Evolutionary conservation across 2,329 filamentous ascomycete genomes (phyloP).

Genomic region (Lecanicillium sp.): DNA sequence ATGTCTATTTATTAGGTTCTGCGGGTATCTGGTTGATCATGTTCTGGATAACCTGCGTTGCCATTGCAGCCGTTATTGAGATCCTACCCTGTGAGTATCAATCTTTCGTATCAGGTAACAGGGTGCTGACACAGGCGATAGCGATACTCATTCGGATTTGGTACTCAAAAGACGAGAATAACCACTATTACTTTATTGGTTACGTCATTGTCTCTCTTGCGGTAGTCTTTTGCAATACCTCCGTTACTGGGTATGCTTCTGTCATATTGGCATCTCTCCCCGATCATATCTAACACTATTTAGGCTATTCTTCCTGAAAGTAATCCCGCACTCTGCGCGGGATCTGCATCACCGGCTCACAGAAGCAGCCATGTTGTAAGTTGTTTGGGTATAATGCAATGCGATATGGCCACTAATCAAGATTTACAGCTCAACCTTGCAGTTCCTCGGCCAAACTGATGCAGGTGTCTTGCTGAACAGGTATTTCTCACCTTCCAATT

Average conservation of each 20-base stretch:
- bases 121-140: background rate
- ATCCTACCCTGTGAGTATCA: background rate
- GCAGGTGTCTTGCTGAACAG: background rate
- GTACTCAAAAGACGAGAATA: background rate
- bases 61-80: background rate
- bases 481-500: background rate
- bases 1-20: background rate
- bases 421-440: background rate
- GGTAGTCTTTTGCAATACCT: background rate
- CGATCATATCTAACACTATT: background rate
- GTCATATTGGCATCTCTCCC: background rate
- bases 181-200: conserved; percentile 4
- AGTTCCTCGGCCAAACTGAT: background rate
- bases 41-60: background rate
- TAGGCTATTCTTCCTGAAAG: background rate
- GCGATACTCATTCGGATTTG: conserved; percentile 8
- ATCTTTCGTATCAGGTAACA: background rate
- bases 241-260: background rate
- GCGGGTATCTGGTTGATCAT: background rate
- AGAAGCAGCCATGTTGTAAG: background rate
- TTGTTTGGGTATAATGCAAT: too few species aligned
- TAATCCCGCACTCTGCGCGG: background rate
- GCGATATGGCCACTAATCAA: background rate
- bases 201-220: background rate
- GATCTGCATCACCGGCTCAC: background rate